Conservation (phyloP, 306 rosid species). For the Benincasa hispida region DNA sequence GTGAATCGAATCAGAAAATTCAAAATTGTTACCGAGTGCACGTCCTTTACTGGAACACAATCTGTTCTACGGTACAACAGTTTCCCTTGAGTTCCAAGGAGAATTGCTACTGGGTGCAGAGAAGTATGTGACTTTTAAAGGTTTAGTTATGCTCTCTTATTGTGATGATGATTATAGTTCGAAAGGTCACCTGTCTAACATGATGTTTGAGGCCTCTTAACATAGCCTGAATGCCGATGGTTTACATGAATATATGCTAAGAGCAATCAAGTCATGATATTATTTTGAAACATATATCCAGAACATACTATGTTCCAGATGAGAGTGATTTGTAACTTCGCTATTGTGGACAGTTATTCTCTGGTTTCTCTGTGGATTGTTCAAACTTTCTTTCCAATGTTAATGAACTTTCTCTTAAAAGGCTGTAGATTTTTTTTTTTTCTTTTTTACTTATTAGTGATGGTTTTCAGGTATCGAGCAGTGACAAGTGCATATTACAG, state of each 20-base stretch:
- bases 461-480: conserved; percentile 70
- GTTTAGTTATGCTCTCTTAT: not conserved
- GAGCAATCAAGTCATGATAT: not conserved
- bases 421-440: not conserved
- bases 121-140: not conserved
- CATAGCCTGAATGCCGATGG: not conserved
- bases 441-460: not conserved
- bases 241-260: not conserved
- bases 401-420: not conserved
- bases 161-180: not conserved
- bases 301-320: not conserved
- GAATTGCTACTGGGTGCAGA: not conserved
- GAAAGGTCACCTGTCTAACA: not conserved
- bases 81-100: not conserved
- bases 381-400: not conserved
- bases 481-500: conserved; percentile 94
- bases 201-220: not conserved
- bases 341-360: not conserved
- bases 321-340: not conserved
- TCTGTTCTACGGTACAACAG: no score
- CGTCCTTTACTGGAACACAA: no score
- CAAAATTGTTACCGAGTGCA: not conserved
- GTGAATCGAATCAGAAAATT: not conserved
- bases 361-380: not conserved
- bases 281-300: not conserved